These are phyloP conservation scores for Hondaea fermentalgiana DNA, from an alignment of 108 stramenopile genomes.

Conservation along the genomic window DNA sequence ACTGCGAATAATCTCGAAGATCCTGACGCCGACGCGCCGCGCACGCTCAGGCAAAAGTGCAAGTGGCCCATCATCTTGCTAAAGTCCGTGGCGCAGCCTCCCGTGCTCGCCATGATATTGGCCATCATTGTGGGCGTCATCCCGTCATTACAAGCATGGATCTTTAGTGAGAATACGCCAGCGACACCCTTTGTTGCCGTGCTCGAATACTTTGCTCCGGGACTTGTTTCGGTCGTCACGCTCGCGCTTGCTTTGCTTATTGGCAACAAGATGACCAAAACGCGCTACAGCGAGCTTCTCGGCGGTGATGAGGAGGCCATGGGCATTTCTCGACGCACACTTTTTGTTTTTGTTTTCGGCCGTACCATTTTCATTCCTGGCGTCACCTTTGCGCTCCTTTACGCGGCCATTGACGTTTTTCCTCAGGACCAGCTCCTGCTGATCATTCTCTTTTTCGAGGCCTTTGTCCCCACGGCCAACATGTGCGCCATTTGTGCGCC, in stretches of 20 bases:
- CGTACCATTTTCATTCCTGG: background rate
- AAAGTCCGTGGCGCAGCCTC: background rate
- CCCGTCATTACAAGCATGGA: background rate
- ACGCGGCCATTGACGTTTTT: background rate
- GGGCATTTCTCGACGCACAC: background rate
- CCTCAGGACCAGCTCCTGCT: background rate
- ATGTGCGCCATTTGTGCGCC: background rate
- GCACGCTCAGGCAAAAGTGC: too few species aligned
- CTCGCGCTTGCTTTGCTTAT: background rate
- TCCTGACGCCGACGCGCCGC: too few species aligned
- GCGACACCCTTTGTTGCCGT: background rate
- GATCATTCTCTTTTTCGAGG: background rate
- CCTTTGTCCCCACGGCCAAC: background rate
- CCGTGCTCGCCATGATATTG: background rate
- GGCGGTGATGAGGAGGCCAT: background rate
- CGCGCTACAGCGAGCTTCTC: background rate
- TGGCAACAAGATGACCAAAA: background rate
- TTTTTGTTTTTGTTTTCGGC: background rate
- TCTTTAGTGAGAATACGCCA: background rate
- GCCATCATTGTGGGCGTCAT: background rate
- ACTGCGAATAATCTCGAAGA: too few species aligned
- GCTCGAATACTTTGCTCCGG: background rate
- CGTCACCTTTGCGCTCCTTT: background rate
- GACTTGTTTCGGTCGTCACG: background rate
- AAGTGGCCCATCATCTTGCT: background rate